phyloP scores from a whole-genome alignment of 2,329 filamentous ascomycete species.

The Aspergillus ustus region DNA sequence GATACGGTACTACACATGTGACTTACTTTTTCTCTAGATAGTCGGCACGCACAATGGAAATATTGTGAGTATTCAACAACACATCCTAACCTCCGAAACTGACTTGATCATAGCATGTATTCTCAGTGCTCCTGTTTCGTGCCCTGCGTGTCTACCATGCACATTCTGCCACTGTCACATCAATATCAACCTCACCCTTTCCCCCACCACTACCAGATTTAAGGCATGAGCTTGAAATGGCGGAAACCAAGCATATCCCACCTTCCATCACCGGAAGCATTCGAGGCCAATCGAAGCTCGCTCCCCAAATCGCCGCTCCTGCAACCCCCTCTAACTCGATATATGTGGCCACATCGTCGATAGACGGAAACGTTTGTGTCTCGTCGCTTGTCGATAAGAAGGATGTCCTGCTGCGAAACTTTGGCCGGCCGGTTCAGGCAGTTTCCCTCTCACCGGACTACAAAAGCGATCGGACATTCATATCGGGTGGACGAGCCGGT shows the following conservation, averaged over 20 bases:
- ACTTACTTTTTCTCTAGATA: conserved; percentile 62
- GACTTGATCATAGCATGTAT: conserved; percentile 68
- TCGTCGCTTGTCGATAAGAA: conserved; percentile 84
- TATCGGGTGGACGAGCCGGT: conserved; percentile 88
- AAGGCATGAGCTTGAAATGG: conserved; percentile 42
- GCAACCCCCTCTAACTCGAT: conserved; percentile 86
- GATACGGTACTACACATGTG: conserved; percentile 22
- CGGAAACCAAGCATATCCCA: conserved; percentile 34
- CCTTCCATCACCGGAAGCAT: conserved; percentile 37
- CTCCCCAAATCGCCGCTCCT: conserved; percentile 54
- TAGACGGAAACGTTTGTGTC: conserved; percentile 94
- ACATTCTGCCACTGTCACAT: conserved; percentile 88
- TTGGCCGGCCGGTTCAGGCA: conserved; percentile 87
- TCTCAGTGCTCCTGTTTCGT: conserved; percentile 81
- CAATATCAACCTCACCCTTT: conserved; percentile 86
- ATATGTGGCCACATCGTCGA: conserved; percentile 89
- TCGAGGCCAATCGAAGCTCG: conserved; percentile 34
- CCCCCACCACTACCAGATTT: conserved; percentile 62
- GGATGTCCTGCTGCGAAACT: conserved; percentile 90
- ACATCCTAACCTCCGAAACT: conserved; percentile 18
- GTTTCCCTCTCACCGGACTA: conserved; percentile 95
- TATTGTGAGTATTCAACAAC: conserved; percentile 66
- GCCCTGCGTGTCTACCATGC: conserved; percentile 85
- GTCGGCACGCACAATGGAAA: conserved; percentile 96
- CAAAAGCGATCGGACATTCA: conserved; percentile 83